Base-by-base conservation (phyloP, 208 protist species). In the Crithidia fasciculata region DNA sequence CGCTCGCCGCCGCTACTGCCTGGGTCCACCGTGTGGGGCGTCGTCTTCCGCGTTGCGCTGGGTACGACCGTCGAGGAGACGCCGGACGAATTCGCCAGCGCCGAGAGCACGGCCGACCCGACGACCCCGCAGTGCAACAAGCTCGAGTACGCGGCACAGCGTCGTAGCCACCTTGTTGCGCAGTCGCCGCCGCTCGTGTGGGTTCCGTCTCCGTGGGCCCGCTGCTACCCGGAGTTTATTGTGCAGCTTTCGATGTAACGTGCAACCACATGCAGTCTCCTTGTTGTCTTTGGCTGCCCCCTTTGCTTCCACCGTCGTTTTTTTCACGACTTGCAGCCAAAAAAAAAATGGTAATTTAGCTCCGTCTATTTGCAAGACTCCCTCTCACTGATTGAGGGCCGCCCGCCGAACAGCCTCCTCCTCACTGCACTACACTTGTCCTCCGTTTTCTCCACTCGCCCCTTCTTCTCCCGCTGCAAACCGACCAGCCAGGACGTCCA, bases 181-280 rank as follows among this genome's bases (percentile, higher is more conserved):
- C 44, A 10, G n/a, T 2, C 66, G 36, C 56, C 55, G 16, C 8
- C 69, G 65, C 55, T 15, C 0, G 19, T 81, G 7, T 72, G 57
- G 65, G 67, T 85, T 13, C 75, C 80, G 7, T 80, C 62, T 18
- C 83, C 81, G 6, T 82, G 75, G 60, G 60, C 71, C 7, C 72
- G 83, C 0, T 86, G 81, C 60, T 90, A 93, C 60, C 85, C 88
- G 0, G 88, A 93, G 66, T 93, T 82, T 54, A 60, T 93, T 55
- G 65, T 85, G 4, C 63, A 84, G 28, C 37, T 72, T n/a, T 63
- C 47, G 3, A 2, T 60, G 0, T 71, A 66, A 56, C 13, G 28
- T 28, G 28, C 28, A 28, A 28, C 28, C 28, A 28, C 28, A 28
- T 28, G 28, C 28, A 28, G 28, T 28, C 28, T 28, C 28, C 28